Evolutionary conservation across 352 stramenopile species (phyloP).

Genomic region (Globisporangium emineosum): DNA sequence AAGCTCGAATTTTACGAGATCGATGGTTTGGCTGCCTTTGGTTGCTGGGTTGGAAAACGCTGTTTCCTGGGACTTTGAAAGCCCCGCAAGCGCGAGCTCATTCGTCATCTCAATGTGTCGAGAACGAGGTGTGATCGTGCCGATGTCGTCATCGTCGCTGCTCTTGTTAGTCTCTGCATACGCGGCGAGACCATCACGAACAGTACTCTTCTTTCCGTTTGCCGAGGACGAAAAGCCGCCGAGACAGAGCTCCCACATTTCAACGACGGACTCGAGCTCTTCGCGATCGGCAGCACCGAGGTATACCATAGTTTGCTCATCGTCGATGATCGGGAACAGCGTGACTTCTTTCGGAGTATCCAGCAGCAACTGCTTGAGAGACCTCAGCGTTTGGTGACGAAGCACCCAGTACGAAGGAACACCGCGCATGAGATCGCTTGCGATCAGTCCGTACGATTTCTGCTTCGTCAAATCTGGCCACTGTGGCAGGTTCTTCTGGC

Average conservation of each 20-base stretch:
- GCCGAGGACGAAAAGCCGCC: slow-evolving; percentile 6
- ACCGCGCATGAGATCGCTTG: slow-evolving; percentile 67
- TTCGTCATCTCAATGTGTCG: slow-evolving; percentile 21
- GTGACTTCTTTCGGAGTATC: slow-evolving; percentile 34
- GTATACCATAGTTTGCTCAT: slow-evolving; percentile 54
- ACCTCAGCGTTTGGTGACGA: slow-evolving; percentile 50
- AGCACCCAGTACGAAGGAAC: slow-evolving; percentile 39
- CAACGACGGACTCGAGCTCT: slow-evolving; percentile 59
- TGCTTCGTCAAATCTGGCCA: slow-evolving; percentile 81
- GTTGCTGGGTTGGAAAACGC: slow-evolving; percentile 37
- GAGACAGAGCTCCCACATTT: slow-evolving; percentile 55
- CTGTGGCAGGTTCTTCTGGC: slow-evolving; percentile 76
- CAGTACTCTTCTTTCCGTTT: background rate
- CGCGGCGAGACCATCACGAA: background rate
- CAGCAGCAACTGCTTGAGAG: slow-evolving; percentile 43
- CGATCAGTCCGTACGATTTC: slow-evolving; percentile 67
- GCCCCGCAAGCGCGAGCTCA: slow-evolving; percentile 21
- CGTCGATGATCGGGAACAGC: slow-evolving; percentile 69
- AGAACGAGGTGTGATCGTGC: slow-evolving; percentile 21
- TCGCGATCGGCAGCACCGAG: slow-evolving; percentile 57
- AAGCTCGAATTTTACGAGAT: slow-evolving; percentile 59
- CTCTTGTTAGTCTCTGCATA: slow-evolving; percentile 4
- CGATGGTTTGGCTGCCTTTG: slow-evolving; percentile 28
- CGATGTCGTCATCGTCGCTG: background rate
- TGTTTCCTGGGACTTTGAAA: slow-evolving; percentile 24